These are phyloP conservation scores for Zoysia japonica DNA, from an alignment of 176 grass and related monocot species.

Conservation along the genomic window DNA sequence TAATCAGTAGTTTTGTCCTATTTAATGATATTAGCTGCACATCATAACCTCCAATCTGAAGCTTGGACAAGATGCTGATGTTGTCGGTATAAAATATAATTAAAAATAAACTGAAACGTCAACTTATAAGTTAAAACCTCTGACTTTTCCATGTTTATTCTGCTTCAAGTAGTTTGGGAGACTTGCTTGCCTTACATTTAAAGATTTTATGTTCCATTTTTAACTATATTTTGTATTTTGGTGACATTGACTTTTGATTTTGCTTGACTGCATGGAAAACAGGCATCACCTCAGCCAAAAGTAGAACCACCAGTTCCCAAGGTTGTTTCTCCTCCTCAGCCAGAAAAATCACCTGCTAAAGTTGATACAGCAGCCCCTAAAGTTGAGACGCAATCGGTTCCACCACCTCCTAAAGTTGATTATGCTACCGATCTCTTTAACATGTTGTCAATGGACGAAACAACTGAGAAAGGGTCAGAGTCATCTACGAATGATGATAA, in stretches of 20 bases:
- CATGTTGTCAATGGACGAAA: conserved; percentile 80
- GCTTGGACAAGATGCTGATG: neutral
- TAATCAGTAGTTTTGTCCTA: conserved; percentile 9
- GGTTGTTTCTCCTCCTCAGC: conserved; percentile 52
- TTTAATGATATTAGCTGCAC: conserved; percentile 1
- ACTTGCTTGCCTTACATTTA: neutral
- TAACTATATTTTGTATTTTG: conserved; percentile 15
- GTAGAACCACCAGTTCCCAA: conserved; percentile 59
- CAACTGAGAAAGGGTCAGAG: conserved; percentile 64
- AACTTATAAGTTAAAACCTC: neutral
- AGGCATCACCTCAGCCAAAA: conserved; percentile 65
- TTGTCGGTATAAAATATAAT: neutral
- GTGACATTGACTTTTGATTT: conserved; percentile 31
- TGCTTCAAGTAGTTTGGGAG: conserved; percentile 5
- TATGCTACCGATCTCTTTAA: conserved; percentile 91
- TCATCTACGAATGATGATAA: conserved; percentile 71
- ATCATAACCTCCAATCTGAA: neutral
- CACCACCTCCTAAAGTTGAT: conserved; percentile 80
- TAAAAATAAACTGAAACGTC: neutral
- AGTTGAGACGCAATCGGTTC: conserved; percentile 41
- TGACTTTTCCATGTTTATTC: neutral
- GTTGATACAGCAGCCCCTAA: conserved; percentile 46
- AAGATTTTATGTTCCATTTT: neutral
- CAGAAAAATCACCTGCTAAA: conserved; percentile 52
- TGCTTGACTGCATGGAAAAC: conserved; percentile 30